phyloP scores from a whole-genome alignment of 2,329 filamentous ascomycete species.

The Paraphoma chrysanthemicola region DNA sequence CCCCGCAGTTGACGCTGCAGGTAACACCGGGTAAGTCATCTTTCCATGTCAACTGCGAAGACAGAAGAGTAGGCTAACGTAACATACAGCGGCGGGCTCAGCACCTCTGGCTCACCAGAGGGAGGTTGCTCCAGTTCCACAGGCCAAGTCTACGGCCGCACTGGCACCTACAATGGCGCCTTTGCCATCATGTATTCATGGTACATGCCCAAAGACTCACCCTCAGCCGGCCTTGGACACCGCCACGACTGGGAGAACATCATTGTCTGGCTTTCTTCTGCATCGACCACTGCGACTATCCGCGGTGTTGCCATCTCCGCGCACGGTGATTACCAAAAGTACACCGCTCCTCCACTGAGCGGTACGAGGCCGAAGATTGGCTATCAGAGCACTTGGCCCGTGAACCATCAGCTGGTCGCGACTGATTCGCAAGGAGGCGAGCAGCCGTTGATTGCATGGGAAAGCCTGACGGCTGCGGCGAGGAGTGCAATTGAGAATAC shows the following conservation, averaged over 20 bases:
- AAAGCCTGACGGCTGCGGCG: conserved; percentile 52
- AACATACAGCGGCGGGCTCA: conserved; percentile 52
- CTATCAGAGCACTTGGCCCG: conserved; percentile 58
- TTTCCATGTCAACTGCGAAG: not conserved
- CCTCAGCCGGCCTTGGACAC: conserved; percentile 55
- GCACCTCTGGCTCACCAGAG: conserved; percentile 47
- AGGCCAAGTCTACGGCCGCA: conserved; percentile 61
- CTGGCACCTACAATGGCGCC: conserved; percentile 48
- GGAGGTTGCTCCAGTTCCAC: conserved; percentile 53
- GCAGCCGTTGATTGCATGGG: conserved; percentile 59
- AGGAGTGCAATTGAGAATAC: conserved; percentile 53
- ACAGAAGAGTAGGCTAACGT: not conserved
- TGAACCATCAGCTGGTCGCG: conserved; percentile 56
- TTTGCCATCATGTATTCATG: conserved; percentile 62
- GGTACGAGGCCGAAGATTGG: conserved; percentile 56
- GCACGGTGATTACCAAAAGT: conserved; percentile 57
- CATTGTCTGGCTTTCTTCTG: conserved; percentile 58
- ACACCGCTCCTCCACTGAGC: conserved; percentile 36
- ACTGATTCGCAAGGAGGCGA: conserved; percentile 51
- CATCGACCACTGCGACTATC: conserved; percentile 51
- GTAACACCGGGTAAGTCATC: conserved; percentile 60
- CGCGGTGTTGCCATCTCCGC: conserved; percentile 61
- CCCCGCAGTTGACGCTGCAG: conserved; percentile 64
- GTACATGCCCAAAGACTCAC: conserved; percentile 60
- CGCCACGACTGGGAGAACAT: conserved; percentile 65